phyloP scores from a whole-genome alignment of 129 eudicot genomes.

The sunflower (Helianthus annuus) region DNA sequence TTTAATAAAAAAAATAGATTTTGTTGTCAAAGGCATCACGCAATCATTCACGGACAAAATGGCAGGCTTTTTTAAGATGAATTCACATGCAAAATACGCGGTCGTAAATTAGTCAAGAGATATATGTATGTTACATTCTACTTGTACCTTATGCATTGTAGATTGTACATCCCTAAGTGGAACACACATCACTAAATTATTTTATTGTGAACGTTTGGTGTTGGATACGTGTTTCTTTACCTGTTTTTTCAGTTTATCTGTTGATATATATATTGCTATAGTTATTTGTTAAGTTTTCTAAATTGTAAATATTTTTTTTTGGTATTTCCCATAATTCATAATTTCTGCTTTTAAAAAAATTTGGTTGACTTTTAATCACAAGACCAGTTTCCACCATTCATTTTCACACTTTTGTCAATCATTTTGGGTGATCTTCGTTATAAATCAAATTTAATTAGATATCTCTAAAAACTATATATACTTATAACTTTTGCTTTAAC shows the following conservation, averaged over 20 bases:
- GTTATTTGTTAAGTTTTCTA: no score
- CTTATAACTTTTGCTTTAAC: no score
- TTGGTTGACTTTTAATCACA: no score
- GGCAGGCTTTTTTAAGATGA: background rate
- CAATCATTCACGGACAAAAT: constrained; percentile 35
- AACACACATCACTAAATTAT: constrained; percentile 6
- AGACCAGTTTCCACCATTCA: no score
- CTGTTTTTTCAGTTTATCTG: background rate
- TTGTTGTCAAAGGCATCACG: constrained; percentile 35
- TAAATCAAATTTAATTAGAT: no score
- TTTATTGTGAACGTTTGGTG: background rate
- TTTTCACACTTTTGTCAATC: no score
- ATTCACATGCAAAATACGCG: constrained; percentile 27
- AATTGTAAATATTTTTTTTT: no score
- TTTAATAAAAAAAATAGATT: background rate
- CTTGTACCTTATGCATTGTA: constrained; percentile 10
- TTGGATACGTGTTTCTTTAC: background rate
- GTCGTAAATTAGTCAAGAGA: constrained; percentile 16
- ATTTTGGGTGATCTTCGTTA: no score
- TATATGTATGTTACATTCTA: background rate
- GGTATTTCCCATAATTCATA: no score
- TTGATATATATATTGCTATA: background rate
- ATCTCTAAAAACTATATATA: no score
- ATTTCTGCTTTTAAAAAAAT: no score
- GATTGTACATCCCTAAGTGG: constrained; percentile 11